Evolutionary conservation across 2,329 filamentous ascomycete species (phyloP).

Genomic region (Aspergillus sp.): DNA sequence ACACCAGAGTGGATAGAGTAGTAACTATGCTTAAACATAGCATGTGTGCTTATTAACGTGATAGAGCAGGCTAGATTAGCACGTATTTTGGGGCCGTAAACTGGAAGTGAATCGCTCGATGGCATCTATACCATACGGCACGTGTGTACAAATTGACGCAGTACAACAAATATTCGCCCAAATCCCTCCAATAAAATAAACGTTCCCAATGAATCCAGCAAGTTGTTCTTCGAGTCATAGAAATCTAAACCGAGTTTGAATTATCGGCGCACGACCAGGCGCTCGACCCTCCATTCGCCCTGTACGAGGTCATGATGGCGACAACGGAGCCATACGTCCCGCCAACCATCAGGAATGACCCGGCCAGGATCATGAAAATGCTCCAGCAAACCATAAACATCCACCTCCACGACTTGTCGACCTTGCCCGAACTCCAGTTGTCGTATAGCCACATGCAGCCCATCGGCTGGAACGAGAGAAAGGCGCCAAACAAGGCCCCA

Average conservation of each 20-base stretch:
- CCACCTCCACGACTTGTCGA: conserved; percentile 5
- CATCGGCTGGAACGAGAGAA: conserved; percentile 21
- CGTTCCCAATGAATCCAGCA: no score
- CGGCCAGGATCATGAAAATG: conserved; percentile 27
- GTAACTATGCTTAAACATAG: no score
- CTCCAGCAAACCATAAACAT: conserved; percentile 12
- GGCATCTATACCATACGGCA: no score
- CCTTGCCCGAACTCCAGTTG: conserved; percentile 22
- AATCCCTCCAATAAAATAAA: no score
- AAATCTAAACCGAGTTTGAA: conserved; percentile 12
- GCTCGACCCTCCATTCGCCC: conserved; percentile 23
- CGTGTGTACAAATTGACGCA: no score
- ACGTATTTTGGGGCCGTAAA: no score
- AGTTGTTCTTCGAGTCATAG: no score
- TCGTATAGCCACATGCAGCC: conserved; percentile 39
- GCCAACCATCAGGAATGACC: conserved; percentile 34
- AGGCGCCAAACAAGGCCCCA: conserved; percentile 11
- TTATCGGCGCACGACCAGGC: conserved; percentile 40
- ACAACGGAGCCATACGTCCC: conserved; percentile 38
- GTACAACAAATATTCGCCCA: no score
- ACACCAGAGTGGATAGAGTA: no score
- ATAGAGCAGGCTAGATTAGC: no score
- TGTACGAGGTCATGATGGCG: conserved; percentile 30
- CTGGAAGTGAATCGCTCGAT: no score
- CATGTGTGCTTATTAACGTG: no score